These are phyloP conservation scores for Tephrocybe rancida DNA, from an alignment of 768 basidiomycete species.

Conservation along the genomic window DNA sequence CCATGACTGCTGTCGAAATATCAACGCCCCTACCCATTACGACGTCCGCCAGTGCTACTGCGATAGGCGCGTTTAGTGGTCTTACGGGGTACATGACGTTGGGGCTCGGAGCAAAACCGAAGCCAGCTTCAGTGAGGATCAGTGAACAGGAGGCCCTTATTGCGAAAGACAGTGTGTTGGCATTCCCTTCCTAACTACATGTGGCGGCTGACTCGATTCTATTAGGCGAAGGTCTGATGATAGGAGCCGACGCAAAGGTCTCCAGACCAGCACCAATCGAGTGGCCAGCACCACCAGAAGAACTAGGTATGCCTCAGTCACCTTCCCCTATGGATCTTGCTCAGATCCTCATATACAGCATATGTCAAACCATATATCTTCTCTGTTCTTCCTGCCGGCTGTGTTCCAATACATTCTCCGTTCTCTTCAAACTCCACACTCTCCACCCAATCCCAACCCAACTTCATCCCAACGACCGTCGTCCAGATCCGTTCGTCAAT, in stretches of 20 bases:
- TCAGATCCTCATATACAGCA: constrained; percentile 37
- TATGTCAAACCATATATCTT: constrained; percentile 80
- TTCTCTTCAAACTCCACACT: constrained; percentile 25
- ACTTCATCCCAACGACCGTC: constrained; percentile 56
- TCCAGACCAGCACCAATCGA: constrained; percentile 53
- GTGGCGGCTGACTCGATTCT: background rate
- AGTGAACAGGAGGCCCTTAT: constrained; percentile 68
- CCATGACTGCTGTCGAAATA: constrained; percentile 59
- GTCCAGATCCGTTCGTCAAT: constrained; percentile 75
- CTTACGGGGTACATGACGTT: constrained; percentile 86
- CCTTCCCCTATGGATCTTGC: background rate
- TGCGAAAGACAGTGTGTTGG: constrained; percentile 73
- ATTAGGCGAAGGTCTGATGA: constrained; percentile 68
- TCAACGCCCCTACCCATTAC: constrained; percentile 48
- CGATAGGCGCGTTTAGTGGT: constrained; percentile 79
- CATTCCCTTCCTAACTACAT: background rate
- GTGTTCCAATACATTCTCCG: constrained; percentile 38
- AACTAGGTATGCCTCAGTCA: constrained; percentile 50
- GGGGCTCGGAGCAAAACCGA: constrained; percentile 74
- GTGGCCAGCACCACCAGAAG: constrained; percentile 85
- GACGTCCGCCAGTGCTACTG: constrained; percentile 42
- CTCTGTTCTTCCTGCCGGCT: constrained; percentile 71
- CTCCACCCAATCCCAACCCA: constrained; percentile 28
- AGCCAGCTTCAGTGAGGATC: constrained; percentile 59
- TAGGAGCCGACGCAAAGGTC: constrained; percentile 61